Base-by-base conservation (phyloP, 805 yeast species). In the Ogataea methylovora region DNA sequence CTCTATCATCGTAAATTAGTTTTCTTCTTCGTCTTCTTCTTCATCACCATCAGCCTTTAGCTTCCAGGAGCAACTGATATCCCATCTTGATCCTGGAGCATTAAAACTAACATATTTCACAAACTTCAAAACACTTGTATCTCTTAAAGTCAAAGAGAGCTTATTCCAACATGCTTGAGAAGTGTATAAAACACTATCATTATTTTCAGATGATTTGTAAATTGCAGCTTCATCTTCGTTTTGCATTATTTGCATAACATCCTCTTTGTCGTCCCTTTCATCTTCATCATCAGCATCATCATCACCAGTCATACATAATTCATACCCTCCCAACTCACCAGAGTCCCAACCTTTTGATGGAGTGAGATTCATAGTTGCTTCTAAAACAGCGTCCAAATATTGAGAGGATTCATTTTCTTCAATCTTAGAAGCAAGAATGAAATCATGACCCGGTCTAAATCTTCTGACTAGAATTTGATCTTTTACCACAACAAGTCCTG, bases 251-350 rank as follows among this genome's bases (percentile, higher is more conserved):
- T 24, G 22, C 8, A 21, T 5, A 5, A 13, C 60, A 21, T 49
- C 60, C 19, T 57, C 61, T n/a, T 62, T 75, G 17, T 63, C 71
- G 10, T 62, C 72, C 20, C 64, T 65, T 16, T 37, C 38, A 16
- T 61, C 69, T 17, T 63, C 71, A 3, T 60, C 67, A 4, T 54
- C 64, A 3, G 60, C 67, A 2, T 58, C 67, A 2, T 60, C 66
- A 29, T 73, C 73, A 40, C 69, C 62, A n/a, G 69, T 64, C 94
- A 92, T 84, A 50, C 90, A 80, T 34, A 94, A 63, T 51, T 92
- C 97, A 58, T 94, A 92, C 2, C 97, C 99, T 24, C 99, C 99
- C 32, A 69, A 61, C 48, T 85, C 95, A n/a, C 94, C 94, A 23
- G 73, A 65, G 32, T 76, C 84, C 96, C 97, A 90, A 26, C 84